These are phyloP conservation scores for Clarireedia monteithiana DNA, from an alignment of 2,329 filamentous ascomycete genomes.

Conservation along the genomic window DNA sequence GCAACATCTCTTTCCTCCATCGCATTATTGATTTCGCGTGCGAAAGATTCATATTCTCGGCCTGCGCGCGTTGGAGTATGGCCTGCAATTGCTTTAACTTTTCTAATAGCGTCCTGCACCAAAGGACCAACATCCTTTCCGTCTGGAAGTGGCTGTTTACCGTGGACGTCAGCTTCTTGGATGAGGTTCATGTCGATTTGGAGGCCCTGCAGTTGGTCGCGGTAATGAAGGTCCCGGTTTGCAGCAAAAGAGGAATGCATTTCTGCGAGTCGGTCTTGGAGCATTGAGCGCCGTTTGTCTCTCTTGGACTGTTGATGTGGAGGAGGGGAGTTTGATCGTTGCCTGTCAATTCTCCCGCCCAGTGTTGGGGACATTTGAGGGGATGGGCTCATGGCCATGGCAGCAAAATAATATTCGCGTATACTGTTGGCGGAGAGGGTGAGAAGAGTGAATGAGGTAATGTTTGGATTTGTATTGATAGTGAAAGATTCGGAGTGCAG, in stretches of 20 bases:
- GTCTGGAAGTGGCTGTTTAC: slow-evolving; percentile 57
- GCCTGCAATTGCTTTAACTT: slow-evolving; percentile 34
- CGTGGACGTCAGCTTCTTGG: slow-evolving; percentile 76
- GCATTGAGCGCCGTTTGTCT: slow-evolving; percentile 79
- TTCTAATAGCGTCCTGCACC: slow-evolving; percentile 26
- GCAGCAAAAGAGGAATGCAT: slow-evolving; percentile 72
- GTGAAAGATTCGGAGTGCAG: too few relatives aligned
- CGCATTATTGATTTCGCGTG: slow-evolving; percentile 78
- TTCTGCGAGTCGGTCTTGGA: slow-evolving; percentile 69
- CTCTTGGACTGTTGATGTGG: slow-evolving; percentile 57
- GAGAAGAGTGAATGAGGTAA: not conserved
- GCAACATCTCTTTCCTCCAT: slow-evolving; percentile 83
- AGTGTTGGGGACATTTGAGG: slow-evolving; percentile 26
- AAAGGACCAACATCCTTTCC: slow-evolving; percentile 34
- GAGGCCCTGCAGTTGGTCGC: slow-evolving; percentile 84
- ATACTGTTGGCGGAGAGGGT: not conserved
- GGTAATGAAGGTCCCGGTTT: slow-evolving; percentile 77
- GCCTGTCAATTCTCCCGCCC: slow-evolving; percentile 21
- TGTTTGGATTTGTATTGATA: not conserved
- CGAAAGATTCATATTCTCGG: slow-evolving; percentile 76
- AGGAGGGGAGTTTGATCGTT: slow-evolving; percentile 27
- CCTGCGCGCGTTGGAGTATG: slow-evolving; percentile 54
- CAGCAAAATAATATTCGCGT: not conserved
- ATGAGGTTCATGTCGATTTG: slow-evolving; percentile 85
- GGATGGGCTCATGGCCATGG: slow-evolving; percentile 26